These are phyloP conservation scores for Coniochaeta pulveracea DNA, from an alignment of 2,329 filamentous ascomycete genomes.

Conservation along the genomic window DNA sequence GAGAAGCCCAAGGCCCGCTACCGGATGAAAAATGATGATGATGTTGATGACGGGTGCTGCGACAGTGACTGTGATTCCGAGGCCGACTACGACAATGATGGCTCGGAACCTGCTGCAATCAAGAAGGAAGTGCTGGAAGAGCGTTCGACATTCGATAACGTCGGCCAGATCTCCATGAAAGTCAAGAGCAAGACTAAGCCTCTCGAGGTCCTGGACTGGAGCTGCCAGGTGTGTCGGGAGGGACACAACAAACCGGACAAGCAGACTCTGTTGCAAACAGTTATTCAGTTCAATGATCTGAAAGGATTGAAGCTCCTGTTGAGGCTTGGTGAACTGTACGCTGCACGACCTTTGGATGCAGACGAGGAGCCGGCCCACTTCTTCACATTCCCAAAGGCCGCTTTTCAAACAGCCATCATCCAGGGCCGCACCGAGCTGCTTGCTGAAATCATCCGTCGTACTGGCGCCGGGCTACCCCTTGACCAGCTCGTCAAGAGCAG, in stretches of 20 bases:
- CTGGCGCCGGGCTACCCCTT: conserved; percentile 59
- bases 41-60: conserved; percentile 24
- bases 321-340: conserved; percentile 37
- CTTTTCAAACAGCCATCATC: conserved; percentile 32
- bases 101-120: conserved; percentile 30
- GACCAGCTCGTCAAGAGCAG: conserved; percentile 54
- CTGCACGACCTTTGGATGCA: conserved; percentile 23
- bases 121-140: conserved; percentile 48
- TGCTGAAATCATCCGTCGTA: conserved; percentile 50
- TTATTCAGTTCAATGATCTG: conserved; percentile 40
- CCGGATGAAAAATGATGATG: conserved; percentile 25
- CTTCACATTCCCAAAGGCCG: conserved; percentile 25
- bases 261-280: conserved; percentile 27
- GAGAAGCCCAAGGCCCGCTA: conserved; percentile 41
- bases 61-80: conserved; percentile 18
- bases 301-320: conserved; percentile 44
- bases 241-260: conserved; percentile 16
- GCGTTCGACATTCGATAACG: conserved; percentile 63
- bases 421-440: conserved; percentile 45
- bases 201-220: conserved; percentile 33
- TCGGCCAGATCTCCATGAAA: conserved; percentile 57
- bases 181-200: conserved; percentile 55
- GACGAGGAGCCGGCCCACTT: conserved; percentile 19
- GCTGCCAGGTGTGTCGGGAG: conserved; percentile 18
- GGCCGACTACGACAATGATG: conserved; percentile 16